phyloP scores from a whole-genome alignment of 2,329 filamentous ascomycete genomes.

The Stagonosporopsis cucurbitacearum region DNA sequence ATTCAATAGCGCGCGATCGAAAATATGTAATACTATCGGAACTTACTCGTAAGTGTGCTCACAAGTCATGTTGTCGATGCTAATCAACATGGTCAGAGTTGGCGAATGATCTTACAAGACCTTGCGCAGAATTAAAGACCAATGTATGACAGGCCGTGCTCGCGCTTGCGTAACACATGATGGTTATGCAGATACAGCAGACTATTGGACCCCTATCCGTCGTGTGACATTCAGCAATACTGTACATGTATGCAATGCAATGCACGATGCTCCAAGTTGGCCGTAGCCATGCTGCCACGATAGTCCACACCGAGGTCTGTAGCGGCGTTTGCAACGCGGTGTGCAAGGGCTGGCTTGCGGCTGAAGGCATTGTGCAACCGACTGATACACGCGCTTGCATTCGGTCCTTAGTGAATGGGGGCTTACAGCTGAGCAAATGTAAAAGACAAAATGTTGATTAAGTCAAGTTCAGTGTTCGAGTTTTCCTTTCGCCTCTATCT shows the following conservation, averaged over 20 bases:
- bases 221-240: background rate
- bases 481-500: too few species aligned
- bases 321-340: slow-evolving; percentile 1
- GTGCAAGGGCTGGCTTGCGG: background rate
- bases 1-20: slow-evolving; percentile 3
- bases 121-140: background rate
- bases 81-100: background rate
- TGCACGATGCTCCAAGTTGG: slow-evolving; percentile 2
- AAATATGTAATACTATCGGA: background rate
- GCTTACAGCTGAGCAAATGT: too few species aligned
- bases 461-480: too few species aligned
- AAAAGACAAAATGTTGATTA: background rate
- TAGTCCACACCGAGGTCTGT: background rate
- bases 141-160: background rate
- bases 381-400: background rate
- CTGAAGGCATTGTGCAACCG: background rate
- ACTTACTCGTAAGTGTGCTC: background rate
- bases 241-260: background rate
- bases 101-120: background rate
- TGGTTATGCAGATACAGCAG: too few species aligned
- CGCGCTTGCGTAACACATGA: background rate
- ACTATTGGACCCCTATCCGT: background rate
- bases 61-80: background rate
- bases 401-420: too few species aligned
- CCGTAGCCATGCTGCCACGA: background rate